Evolutionary conservation across 768 basidiomycete genomes (phyloP), one percentile per base, ranked within the genome.

Genomic region (Hygrocybe punicea): DNA sequence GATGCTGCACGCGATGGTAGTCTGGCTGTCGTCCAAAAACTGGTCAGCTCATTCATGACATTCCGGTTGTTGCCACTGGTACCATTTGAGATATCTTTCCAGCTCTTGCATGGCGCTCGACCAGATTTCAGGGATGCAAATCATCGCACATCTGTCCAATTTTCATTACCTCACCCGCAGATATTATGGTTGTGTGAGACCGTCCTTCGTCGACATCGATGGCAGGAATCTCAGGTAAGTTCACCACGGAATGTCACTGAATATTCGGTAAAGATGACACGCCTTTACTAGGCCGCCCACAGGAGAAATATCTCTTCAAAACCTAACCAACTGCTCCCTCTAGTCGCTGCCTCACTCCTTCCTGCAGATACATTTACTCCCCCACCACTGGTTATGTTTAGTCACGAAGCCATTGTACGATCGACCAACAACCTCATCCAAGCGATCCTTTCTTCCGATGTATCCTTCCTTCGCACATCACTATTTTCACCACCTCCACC

Each of bases 1-100:
- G 89, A 91, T 71, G 88, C 89, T 29, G 81, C 87, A 46, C 84
- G 89, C 56, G 89, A 92, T 69, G 83, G 85, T 46, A 81, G 78
- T 62, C 66, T 84, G 40, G 79, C 84, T 53, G 85, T 90, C n/a
- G 86, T 85, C 7, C 77, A 81, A 59, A 72, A 78, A 60, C 73
- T 91, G 71, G 89, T 89, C 69, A 48, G 85, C 69, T 19, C 10
- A 29, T 19, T 21, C 33, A 53, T 56, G 33, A 40, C 49, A n/a
- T 46, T 53, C 56, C 35, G 19, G 39, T 49, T 50, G 36, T 56
- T 45, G 33, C 40, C 59, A 57, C 19, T 57, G 53, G 49, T 24
- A 14, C 21, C 37, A 21, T 36, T 33, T 53, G 37, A n/a, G n/a
- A 49, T 53, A 64, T 23, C 19, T 54, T 46, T 35, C 16, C 42